phyloP scores from a whole-genome alignment of 2,329 filamentous ascomycete species.

The Truncatella angustata region DNA sequence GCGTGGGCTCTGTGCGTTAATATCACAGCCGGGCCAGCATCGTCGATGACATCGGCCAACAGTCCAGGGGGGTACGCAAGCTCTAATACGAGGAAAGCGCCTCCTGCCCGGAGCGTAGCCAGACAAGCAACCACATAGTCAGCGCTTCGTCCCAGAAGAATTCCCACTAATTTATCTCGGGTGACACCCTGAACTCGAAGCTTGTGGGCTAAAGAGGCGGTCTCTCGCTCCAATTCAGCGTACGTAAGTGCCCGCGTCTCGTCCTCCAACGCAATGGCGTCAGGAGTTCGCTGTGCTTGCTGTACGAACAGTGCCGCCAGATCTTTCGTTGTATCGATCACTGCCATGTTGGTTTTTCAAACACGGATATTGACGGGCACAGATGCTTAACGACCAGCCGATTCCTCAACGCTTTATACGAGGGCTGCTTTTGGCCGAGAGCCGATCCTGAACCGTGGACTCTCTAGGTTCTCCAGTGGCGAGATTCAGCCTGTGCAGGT shows the following conservation, averaged over 20 bases:
- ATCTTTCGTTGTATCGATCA: constrained; percentile 71
- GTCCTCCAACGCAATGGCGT: constrained; percentile 72
- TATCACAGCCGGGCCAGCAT: constrained; percentile 69
- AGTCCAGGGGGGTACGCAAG: constrained; percentile 74
- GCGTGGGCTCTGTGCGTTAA: constrained; percentile 66
- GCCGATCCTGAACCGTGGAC: too few species aligned
- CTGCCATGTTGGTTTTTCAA: constrained; percentile 50
- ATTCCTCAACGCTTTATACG: too few species aligned
- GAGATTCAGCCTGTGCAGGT: too few species aligned
- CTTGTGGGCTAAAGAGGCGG: constrained; percentile 60
- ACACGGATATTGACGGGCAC: too few species aligned
- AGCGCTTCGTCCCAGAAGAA: constrained; percentile 72
- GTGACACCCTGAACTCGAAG: constrained; percentile 67
- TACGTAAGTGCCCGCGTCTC: constrained; percentile 67
- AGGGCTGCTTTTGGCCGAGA: too few species aligned
- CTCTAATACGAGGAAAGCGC: constrained; percentile 78
- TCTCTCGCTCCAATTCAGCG: constrained; percentile 66
- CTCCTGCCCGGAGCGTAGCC: constrained; percentile 74
- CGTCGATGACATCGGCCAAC: constrained; percentile 73
- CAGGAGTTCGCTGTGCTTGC: constrained; percentile 67
- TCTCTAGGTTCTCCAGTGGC: too few species aligned
- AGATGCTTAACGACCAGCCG: too few species aligned
- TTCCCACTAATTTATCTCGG: constrained; percentile 71
- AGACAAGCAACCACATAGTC: constrained; percentile 79
- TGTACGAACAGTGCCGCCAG: constrained; percentile 68